Conservation (phyloP, 1,284 basidiomycete species). For the Marasmius oreades region DNA sequence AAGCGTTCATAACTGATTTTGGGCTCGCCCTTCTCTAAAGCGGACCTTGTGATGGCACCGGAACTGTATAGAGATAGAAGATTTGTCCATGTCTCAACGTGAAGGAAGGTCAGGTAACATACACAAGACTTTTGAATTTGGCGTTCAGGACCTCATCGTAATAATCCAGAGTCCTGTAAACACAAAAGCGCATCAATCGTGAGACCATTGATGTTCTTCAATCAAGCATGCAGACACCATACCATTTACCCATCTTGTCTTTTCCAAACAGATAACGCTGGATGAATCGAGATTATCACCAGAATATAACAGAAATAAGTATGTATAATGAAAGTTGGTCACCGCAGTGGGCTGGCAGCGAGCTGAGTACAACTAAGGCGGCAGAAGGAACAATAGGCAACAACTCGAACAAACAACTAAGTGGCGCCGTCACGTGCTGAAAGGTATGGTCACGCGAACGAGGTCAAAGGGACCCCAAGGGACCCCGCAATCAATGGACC, state of each 20-base stretch:
- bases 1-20: slow-evolving; percentile 66
- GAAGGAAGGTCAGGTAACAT: slow-evolving; percentile 26
- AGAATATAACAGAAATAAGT: too few relatives aligned
- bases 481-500: too few relatives aligned
- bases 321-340: neutral
- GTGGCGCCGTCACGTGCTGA: too few relatives aligned
- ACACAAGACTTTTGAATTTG: slow-evolving; percentile 73
- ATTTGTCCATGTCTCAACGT: slow-evolving; percentile 3
- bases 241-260: slow-evolving; percentile 38
- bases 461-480: too few relatives aligned
- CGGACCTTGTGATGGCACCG: slow-evolving; percentile 60
- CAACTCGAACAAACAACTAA: too few relatives aligned
- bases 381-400: too few relatives aligned
- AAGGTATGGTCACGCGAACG: too few relatives aligned
- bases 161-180: slow-evolving; percentile 58
- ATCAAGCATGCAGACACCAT: slow-evolving; percentile 3
- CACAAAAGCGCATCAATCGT: slow-evolving; percentile 3
- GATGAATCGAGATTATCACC: neutral
- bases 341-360: neutral
- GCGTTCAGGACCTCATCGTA: slow-evolving; percentile 63
- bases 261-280: neutral
- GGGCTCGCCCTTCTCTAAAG: slow-evolving; percentile 55
- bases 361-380: too few relatives aligned
- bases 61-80: slow-evolving; percentile 35
- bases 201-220: neutral